phyloP scores from a whole-genome alignment of 2,329 filamentous ascomycete species.

The Cryphonectria carpinicola region DNA sequence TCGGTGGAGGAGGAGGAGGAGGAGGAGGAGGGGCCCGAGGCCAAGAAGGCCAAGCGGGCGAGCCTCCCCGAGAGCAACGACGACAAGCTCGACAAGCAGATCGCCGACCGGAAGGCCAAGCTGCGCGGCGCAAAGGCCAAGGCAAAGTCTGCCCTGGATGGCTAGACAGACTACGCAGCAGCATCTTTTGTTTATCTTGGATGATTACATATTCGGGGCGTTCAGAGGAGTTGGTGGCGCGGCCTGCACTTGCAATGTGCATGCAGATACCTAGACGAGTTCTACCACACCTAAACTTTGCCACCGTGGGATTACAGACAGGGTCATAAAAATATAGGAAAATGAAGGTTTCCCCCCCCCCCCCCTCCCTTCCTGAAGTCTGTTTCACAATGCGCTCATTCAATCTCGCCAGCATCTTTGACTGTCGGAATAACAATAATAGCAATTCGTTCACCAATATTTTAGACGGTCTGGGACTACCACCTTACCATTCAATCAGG shows the following conservation, averaged over 20 bases:
- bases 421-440: background rate
- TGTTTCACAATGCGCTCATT: background rate
- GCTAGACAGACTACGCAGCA: constrained; percentile 35
- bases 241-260: constrained; percentile 3
- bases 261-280: constrained; percentile 15
- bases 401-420: background rate
- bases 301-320: background rate
- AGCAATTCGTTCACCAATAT: background rate
- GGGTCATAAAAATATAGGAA: background rate
- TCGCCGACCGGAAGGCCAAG: constrained; percentile 61
- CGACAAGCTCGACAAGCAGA: constrained; percentile 59
- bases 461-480: background rate
- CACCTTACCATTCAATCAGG: background rate
- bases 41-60: constrained; percentile 35
- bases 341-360: background rate
- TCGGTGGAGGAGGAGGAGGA: constrained; percentile 31
- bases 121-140: constrained; percentile 63
- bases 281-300: background rate
- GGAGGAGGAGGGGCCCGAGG: constrained; percentile 31
- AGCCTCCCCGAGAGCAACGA: constrained; percentile 51
- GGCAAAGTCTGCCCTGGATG: constrained; percentile 56
- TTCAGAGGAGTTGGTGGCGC: constrained; percentile 19
- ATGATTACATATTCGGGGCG: constrained; percentile 28
- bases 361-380: background rate
- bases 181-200: constrained; percentile 19